Evolutionary conservation across 108 stramenopile species (phyloP), one percentile per base, ranked within the genome.

Genomic region (Cyclotella cryptica): DNA sequence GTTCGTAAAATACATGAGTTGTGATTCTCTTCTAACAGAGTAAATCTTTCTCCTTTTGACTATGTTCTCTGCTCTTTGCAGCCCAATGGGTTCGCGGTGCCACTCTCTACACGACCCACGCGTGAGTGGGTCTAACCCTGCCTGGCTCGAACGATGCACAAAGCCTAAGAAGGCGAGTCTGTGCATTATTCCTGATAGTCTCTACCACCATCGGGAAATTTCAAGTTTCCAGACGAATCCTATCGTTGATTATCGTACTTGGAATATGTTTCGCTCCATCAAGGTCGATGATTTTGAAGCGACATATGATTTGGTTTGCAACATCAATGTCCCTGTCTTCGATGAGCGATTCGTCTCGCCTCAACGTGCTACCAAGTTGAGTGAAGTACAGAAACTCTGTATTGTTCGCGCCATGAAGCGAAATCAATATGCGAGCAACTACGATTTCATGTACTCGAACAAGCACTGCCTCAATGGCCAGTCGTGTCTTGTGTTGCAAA

Each of bases 401-500:
- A 72, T 72, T 29, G 72, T 51, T 44, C 46, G 39, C 43, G 19
- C 14, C 13, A 72, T 72, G 72, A 59, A 21, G 6, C 14, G 3
- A 3, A 47, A 30, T 13, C 43, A 30, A 3, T 10, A 30, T 15
- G 15, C n/a, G 1, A 61, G 18, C 19, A n/a, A 59, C 21, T 46
- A 19, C 3, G 46, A 72, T 42, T 62, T 62, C 61, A 49, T 55
- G 0, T 72, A 62, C 39, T 59, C 59, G 26, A 59, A 59, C 30
- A 61, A 65, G 21, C 21, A 45, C 45, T 49, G 39, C 49, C 30
- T 77, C 27, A 69, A 77, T 30, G 69, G 49, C 8, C 68, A 77
- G 47, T 49, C 77, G 0, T 77, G 77, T 43, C 22, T 69, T 60
- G 69, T 77, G 17, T 40, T 77, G 30, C 77, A 77, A 26, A 69